A percentile compares a stretch with the other conserved stretches of the same genome.
Evolutionary conservation across 495 filamentous ascomycete genomes (phyloP).

Genomic region (Oleoguttula mirabilis): DNA sequence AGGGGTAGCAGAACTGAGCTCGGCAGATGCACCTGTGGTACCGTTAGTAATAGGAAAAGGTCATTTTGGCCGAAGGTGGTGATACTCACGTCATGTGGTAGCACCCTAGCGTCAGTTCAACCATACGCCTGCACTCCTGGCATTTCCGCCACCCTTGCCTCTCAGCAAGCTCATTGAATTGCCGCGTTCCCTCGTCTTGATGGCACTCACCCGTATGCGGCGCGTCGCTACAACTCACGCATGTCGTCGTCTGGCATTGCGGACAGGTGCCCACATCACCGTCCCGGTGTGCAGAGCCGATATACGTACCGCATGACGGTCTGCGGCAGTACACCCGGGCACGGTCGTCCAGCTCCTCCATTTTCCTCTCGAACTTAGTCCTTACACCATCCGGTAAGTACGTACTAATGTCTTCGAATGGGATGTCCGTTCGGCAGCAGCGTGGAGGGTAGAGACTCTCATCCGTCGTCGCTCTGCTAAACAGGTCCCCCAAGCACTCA

Average conservation of each 20-base stretch:
- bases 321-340: constrained; percentile 24
- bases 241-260: constrained; percentile 33
- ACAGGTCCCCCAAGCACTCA: constrained; percentile 1
- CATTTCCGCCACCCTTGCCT: constrained; percentile 27
- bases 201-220: constrained; percentile 29
- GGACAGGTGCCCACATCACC: constrained; percentile 33
- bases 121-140: constrained; percentile 20
- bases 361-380: constrained; percentile 18
- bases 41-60: constrained; percentile 4
- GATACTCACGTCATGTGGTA: constrained; percentile 20
- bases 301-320: constrained; percentile 22
- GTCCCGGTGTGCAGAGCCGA: constrained; percentile 26
- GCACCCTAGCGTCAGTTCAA: constrained; percentile 9
- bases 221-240: constrained; percentile 35
- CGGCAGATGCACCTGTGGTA: constrained; percentile 18
- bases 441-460: constrained; percentile 18
- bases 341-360: constrained; percentile 20
- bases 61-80: not conserved
- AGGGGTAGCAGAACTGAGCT: constrained; percentile 24
- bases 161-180: constrained; percentile 21
- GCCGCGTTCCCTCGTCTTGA: constrained; percentile 11
- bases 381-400: not conserved
- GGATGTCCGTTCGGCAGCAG: constrained; percentile 16
- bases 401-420: not conserved
- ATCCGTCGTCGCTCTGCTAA: not conserved